These are phyloP conservation scores for Cerioporus squamosus DNA, from an alignment of 1,284 basidiomycete genomes.

Conservation along the genomic window DNA sequence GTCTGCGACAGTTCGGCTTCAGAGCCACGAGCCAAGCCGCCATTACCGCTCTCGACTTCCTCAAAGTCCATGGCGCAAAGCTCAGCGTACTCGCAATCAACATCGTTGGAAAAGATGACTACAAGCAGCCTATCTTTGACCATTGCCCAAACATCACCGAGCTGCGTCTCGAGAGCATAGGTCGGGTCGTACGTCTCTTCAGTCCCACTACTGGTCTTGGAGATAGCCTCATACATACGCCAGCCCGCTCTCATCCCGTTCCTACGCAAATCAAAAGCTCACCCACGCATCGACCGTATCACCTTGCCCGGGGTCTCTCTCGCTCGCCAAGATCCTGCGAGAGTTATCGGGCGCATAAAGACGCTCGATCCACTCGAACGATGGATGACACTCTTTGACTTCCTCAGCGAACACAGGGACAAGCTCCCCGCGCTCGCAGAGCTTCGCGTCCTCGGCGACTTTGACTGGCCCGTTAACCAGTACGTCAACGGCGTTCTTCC, in stretches of 20 bases:
- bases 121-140: not conserved
- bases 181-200: not conserved
- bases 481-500: not conserved
- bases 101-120: not conserved
- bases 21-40: not conserved
- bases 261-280: not conserved
- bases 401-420: not conserved
- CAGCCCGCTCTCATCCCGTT: not conserved
- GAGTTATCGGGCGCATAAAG: no score
- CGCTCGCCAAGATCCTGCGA: not conserved
- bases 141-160: conserved; percentile 2
- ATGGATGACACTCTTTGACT: not conserved
- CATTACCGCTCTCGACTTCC: not conserved
- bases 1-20: conserved; percentile 3
- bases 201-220: no score
- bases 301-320: not conserved
- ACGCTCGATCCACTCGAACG: no score
- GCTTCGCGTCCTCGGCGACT: not conserved
- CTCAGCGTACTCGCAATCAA: not conserved
- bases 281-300: not conserved
- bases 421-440: conserved; percentile 6
- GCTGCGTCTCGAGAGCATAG: not conserved
- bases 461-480: conserved; percentile 3
- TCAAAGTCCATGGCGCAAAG: conserved; percentile 3
- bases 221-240: no score